Evolutionary conservation across 352 stramenopile species (phyloP), one percentile per base, ranked within the genome.

Genomic region (Phytopythium ostracodes): DNA sequence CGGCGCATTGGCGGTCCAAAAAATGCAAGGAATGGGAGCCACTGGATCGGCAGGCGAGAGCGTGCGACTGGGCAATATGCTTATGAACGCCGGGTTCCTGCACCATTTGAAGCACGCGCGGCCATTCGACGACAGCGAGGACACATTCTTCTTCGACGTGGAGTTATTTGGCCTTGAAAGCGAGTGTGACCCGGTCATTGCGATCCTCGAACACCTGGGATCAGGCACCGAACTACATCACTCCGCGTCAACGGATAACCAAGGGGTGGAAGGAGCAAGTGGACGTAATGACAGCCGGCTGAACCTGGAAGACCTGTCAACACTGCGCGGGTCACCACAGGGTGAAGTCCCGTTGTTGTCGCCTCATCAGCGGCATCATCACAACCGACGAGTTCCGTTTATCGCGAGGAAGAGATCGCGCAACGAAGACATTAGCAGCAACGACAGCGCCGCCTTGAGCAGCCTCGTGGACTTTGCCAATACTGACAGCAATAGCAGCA

Each of bases 41-140:
- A 76, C 84, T 8, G 64, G 66, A 4, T 72, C 60, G 2, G 60
- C 69, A 6, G 66, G 63, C 14, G 79, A 89, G 64, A 76, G 65
- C 0, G 64, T 74, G 15, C 79, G 79, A 2, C 46, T 88, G 5
- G 79, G 79, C 12, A 87, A 85, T 36, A 75, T 77, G 59, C 74
- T 87, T 52, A 84, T 87, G 77, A 77, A 81, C 50, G 66, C 77
- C 6, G 76, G 78, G 1, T 74, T 79, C 43, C 53, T 88, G 65
- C 78, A 88, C 43, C 76, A 86, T 58, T 24, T 74, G 38, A 86
- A 82, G 22, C 78, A 88, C 59, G 42, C 68, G n/a, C 70, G 69
- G 35, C 43, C 64, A 20, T 82, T 81, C 53, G 75, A 76, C 40
- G 72, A 69, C 60, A 62, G 42, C 24, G 66, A 76, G 10, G 58